These are phyloP conservation scores for Carex kokanica DNA, from an alignment of 176 grass and related monocot species.

Conservation along the genomic window DNA sequence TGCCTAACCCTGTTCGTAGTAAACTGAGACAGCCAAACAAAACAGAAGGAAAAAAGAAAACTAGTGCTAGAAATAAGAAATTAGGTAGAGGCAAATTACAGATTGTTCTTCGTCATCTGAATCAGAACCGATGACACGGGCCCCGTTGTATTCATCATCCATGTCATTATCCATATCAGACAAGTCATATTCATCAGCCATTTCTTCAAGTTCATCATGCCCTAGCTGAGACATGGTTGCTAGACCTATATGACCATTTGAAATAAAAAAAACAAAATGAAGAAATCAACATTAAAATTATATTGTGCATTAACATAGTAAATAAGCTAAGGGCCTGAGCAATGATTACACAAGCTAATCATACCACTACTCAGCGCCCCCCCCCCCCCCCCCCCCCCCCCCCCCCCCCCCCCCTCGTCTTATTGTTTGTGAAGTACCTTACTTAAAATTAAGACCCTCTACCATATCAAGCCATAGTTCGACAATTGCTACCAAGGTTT, in stretches of 20 bases:
- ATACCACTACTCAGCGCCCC: neutral
- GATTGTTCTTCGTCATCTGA: slow-evolving; percentile 65
- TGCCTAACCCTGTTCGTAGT: neutral
- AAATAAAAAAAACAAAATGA: slow-evolving; percentile 28
- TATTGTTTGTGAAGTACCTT: neutral
- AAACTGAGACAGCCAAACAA: neutral
- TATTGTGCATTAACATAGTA: neutral
- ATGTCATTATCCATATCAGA: slow-evolving; percentile 36
- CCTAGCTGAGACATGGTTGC: slow-evolving; percentile 42
- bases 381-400: too few species aligned
- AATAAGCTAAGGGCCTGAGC: neutral
- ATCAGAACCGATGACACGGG: slow-evolving; percentile 41
- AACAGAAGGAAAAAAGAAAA: neutral
- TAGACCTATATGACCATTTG: neutral
- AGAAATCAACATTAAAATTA: neutral
- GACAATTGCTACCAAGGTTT: neutral
- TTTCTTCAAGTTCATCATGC: slow-evolving; percentile 42
- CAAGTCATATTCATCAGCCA: slow-evolving; percentile 46
- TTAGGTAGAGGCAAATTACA: slow-evolving; percentile 36
- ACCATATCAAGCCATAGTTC: neutral
- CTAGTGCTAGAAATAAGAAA: neutral
- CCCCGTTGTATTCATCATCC: slow-evolving; percentile 35
- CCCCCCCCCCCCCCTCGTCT: too few species aligned
- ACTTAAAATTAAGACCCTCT: neutral
- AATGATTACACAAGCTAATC: neutral